These are phyloP conservation scores for Rhodomyrtus psidioides DNA, from an alignment of 441 rosid genomes.

Conservation along the genomic window DNA sequence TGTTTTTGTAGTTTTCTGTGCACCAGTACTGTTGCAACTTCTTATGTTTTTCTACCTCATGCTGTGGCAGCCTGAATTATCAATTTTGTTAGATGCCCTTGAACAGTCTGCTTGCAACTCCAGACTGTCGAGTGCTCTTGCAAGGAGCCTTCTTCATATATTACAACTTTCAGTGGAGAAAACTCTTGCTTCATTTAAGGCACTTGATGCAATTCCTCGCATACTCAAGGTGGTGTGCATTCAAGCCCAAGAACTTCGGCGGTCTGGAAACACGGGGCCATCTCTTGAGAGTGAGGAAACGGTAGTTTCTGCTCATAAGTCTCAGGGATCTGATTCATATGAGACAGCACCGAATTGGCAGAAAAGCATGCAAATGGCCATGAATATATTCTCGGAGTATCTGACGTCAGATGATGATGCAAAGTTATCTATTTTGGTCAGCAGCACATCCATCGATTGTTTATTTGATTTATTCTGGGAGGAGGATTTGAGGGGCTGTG, in stretches of 20 bases:
- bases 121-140: constrained; percentile 52
- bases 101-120: constrained; percentile 81
- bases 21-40: background rate
- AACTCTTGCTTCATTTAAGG: constrained; percentile 64
- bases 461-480: constrained; percentile 97
- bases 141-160: constrained; percentile 60
- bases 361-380: constrained; percentile 60
- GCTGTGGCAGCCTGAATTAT: constrained; percentile 71
- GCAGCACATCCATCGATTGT: constrained; percentile 60
- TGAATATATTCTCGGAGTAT: constrained; percentile 61
- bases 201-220: constrained; percentile 65
- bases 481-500: constrained; percentile 56
- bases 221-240: constrained; percentile 75
- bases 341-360: constrained; percentile 37
- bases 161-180: constrained; percentile 71
- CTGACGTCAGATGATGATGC: constrained; percentile 58
- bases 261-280: constrained; percentile 19
- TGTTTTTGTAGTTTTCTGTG: background rate
- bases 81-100: constrained; percentile 80
- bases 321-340: constrained; percentile 25
- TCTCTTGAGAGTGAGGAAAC: constrained; percentile 17
- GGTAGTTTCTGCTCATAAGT: constrained; percentile 18
- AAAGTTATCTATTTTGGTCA: constrained; percentile 49
- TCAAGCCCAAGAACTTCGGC: constrained; percentile 64
- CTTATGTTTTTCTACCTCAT: background rate